Evolutionary conservation across 176 grass and related monocot genomes (phyloP), one percentile per base, ranked within the genome.

Genomic region (Alloteropsis semialata): DNA sequence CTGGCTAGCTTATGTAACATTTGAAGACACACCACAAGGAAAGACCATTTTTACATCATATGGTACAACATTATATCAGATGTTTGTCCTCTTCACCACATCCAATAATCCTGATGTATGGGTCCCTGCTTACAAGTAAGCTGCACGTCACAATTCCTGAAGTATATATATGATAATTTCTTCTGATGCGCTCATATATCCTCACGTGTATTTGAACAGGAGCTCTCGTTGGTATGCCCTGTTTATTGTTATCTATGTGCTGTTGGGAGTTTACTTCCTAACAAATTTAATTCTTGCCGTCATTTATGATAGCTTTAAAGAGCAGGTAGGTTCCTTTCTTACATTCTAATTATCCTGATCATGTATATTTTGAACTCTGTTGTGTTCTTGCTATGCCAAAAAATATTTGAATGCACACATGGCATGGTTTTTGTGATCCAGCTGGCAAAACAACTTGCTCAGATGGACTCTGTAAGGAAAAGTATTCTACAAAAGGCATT

Each of bases 221-320:
- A 93, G 79, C 59, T 98, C 96, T 33, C 92, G 96, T 45, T 98
- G 92, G 96, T 93, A 84, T 43, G 89, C 92, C 21, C 50, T 98
- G 45, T 95, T 98, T 88, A 92, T 98, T 82, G 77, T 98, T 74
- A 8, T 92, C 85, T 98, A 93, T 63, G 91, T 95, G 87, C 86
- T 98, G 80, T 82, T 98, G 81, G 96, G 88, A 84, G 96, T 98
- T 88, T 98, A 98, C 79, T 98, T 98, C 83, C 87, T 98, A 38
- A 98, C 96, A 83, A 98, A 98, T 90, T 88, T 98, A 79, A 89
- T 98, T 86, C 96, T 98, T 87, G 96, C 96, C 4, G 96, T 98
- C 82, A 92, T 98, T 90, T 98, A 98, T 83, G 92, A 98, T 70
- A 95, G 96, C 87, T 95, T 98, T 78, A 98, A 98, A 69, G 89